These are phyloP conservation scores for Psilocybe azurescens DNA, from an alignment of 768 basidiomycete genomes.

Conservation along the genomic window DNA sequence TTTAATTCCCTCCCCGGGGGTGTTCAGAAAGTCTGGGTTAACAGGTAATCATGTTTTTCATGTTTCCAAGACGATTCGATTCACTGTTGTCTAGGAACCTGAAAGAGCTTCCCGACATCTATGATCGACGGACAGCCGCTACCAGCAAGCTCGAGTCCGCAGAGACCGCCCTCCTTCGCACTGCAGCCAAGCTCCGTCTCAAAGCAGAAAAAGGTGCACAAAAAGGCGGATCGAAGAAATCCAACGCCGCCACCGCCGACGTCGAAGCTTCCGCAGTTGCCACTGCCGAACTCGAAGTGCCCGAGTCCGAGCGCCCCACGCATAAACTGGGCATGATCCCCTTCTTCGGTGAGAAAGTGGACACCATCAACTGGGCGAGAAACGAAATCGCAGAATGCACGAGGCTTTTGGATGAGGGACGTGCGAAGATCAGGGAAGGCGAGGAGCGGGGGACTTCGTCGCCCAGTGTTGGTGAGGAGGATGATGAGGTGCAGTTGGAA, in stretches of 20 bases:
- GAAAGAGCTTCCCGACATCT: slow-evolving; percentile 84
- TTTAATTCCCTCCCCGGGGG: slow-evolving; percentile 91
- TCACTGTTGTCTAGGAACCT: slow-evolving; percentile 59
- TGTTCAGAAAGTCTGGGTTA: slow-evolving; percentile 91
- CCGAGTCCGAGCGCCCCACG: slow-evolving; percentile 74
- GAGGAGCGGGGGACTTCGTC: slow-evolving; percentile 28
- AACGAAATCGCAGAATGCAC: slow-evolving; percentile 70
- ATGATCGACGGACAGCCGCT: slow-evolving; percentile 76
- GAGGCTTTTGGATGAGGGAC: slow-evolving; percentile 54
- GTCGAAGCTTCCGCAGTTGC: slow-evolving; percentile 17
- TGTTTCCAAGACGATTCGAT: background rate
- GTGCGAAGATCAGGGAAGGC: slow-evolving; percentile 37
- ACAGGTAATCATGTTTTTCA: slow-evolving; percentile 53
- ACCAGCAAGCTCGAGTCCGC: slow-evolving; percentile 85
- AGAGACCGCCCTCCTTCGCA: slow-evolving; percentile 78
- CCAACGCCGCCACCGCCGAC: slow-evolving; percentile 12
- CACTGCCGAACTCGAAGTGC: slow-evolving; percentile 46
- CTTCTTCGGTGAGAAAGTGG: slow-evolving; percentile 86
- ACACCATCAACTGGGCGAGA: slow-evolving; percentile 90
- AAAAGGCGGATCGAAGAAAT: slow-evolving; percentile 47
- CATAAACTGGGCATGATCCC: slow-evolving; percentile 70
- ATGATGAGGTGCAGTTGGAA: slow-evolving; percentile 1
- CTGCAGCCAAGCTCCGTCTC: slow-evolving; percentile 72
- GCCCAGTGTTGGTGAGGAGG: slow-evolving; percentile 15
- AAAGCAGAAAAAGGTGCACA: slow-evolving; percentile 50